Conservation (phyloP, 2,329 filamentous ascomycete genomes). For the Alternaria sp. region DNA sequence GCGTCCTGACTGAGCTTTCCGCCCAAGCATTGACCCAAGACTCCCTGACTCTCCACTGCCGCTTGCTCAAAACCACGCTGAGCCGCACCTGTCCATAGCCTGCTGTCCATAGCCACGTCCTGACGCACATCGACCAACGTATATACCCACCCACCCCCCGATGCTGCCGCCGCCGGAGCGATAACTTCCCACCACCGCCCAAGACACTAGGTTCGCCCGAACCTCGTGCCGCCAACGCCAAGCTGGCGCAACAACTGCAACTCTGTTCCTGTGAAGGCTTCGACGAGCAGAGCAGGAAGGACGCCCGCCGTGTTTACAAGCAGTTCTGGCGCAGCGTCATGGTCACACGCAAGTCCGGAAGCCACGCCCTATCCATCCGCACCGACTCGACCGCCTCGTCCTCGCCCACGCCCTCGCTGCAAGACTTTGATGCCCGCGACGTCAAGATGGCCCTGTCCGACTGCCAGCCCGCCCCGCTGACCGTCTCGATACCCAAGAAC, state of each 20-base stretch:
- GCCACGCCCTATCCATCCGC: constrained; percentile 38
- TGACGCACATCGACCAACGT: background rate
- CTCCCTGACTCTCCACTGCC: constrained; percentile 22
- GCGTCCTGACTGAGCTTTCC: constrained; percentile 26
- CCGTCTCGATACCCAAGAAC: constrained; percentile 56
- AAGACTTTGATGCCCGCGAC: constrained; percentile 53
- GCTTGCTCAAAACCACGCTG: constrained; percentile 47
- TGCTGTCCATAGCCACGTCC: background rate
- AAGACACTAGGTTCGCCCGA: constrained; percentile 42
- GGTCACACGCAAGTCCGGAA: constrained; percentile 40
- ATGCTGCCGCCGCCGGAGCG: constrained; percentile 7
- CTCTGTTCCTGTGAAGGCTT: constrained; percentile 44
- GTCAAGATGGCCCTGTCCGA: constrained; percentile 58
- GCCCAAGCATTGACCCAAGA: constrained; percentile 24
- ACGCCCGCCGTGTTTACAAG: constrained; percentile 45
- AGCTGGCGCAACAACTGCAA: constrained; percentile 47
- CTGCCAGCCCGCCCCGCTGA: constrained; percentile 53
- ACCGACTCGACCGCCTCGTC: constrained; percentile 42
- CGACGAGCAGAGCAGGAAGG: constrained; percentile 42
- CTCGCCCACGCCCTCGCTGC: constrained; percentile 41
- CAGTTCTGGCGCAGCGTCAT: constrained; percentile 49
- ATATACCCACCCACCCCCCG: background rate
- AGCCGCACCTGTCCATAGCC: constrained; percentile 38
- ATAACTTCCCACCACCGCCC: constrained; percentile 6
- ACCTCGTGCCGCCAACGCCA: constrained; percentile 44